Evolutionary conservation across 352 stramenopile species (phyloP), one percentile per base, ranked within the genome.

Genomic region (Globisporangium orthogonon): DNA sequence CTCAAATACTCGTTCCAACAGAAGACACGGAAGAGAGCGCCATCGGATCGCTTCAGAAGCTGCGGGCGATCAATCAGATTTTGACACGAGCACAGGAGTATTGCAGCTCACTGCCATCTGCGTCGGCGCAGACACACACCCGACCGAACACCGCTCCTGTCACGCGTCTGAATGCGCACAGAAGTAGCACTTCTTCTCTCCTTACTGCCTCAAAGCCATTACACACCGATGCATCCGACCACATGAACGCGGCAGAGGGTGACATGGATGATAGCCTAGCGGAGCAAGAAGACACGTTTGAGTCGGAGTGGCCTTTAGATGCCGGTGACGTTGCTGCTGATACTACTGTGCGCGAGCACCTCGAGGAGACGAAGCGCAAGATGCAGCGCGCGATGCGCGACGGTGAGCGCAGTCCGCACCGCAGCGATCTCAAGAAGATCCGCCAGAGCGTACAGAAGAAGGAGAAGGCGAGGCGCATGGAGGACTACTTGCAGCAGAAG

Each of bases 401-500:
- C 15, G 63, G 58, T 18, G 70, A 79, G 15, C 61, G 48, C 54
- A 56, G 29, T 35, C 60, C 51, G 33, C 59, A 60, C 58, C 71
- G 55, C 28, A 63, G 55, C 9, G 66, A 74, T 17, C 47, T 85
- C 17, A 52, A 81, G n/a, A 63, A 63, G 31, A 28, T 72, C 30
- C 65, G 68, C 0, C 56, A 73, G 14, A 54, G 70, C 41, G 65
- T 72, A 2, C 57, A 69, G 3, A 56, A 75, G 17, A 48, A 77
- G 13, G 74, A 87, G 39, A 83, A 87, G 51, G 64, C 69, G 31
- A 71, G 73, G 18, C 76, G 77, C 11, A 86, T 87, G 77, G 73
- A 88, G 30, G 64, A 83, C 28, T 90, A 90, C 44, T 49, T 90
- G 46, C 72, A 86, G 40, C 80, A 90, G 55, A 90, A 90, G 59